A percentile compares a stretch with the other conserved stretches of the same genome.
These are phyloP conservation scores for Mycena floridula DNA, from an alignment of 768 basidiomycete species.

Conservation along the genomic window DNA sequence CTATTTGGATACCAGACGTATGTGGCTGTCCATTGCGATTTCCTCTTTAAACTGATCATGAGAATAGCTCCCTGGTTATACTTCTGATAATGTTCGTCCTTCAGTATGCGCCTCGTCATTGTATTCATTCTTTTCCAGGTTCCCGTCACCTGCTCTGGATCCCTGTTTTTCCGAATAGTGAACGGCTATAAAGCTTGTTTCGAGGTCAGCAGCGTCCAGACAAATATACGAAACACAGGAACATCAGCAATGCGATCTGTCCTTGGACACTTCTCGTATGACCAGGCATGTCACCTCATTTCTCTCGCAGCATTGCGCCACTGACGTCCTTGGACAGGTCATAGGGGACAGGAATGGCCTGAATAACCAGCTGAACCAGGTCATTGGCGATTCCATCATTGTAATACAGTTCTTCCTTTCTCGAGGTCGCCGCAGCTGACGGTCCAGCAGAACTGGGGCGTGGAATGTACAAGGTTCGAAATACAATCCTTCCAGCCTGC, in stretches of 20 bases:
- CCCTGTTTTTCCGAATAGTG: slow-evolving; percentile 45
- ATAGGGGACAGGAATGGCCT: slow-evolving; percentile 50
- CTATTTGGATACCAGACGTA: slow-evolving; percentile 39
- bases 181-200: slow-evolving; percentile 53
- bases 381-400: slow-evolving; percentile 43
- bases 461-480: slow-evolving; percentile 52
- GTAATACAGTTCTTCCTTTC: slow-evolving; percentile 18
- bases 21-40: slow-evolving; percentile 5
- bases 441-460: slow-evolving; percentile 43
- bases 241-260: slow-evolving; percentile 51
- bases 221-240: slow-evolving; percentile 46
- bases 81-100: slow-evolving; percentile 22
- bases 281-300: slow-evolving; percentile 25
- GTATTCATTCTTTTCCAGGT: slow-evolving; percentile 22
- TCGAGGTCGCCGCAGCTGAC: not conserved
- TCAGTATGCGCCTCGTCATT: not conserved
- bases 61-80: slow-evolving; percentile 26
- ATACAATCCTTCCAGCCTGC: slow-evolving; percentile 55
- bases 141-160: slow-evolving; percentile 46
- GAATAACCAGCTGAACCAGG: slow-evolving; percentile 38
- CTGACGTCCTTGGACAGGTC: slow-evolving; percentile 22
- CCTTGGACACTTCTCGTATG: slow-evolving; percentile 43
- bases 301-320: not conserved
- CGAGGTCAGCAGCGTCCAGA: slow-evolving; percentile 39
- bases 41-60: slow-evolving; percentile 2